Base-by-base conservation (phyloP, 2,329 filamentous ascomycete species). In the Fusarium sp. region DNA sequence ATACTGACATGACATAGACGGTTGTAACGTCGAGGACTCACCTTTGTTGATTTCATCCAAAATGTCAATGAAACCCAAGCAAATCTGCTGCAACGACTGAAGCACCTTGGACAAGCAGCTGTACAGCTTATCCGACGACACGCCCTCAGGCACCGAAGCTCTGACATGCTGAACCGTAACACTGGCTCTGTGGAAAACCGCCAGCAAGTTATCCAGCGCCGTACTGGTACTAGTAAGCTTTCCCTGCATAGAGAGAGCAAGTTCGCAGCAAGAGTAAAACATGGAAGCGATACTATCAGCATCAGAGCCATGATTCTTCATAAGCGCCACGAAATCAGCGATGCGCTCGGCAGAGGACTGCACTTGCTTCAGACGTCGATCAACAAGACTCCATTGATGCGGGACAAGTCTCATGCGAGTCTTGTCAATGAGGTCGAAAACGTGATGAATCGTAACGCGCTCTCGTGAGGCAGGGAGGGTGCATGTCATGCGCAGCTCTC, bases 21-120 rank as follows among this genome's bases (percentile, higher is more conserved):
- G 13, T 4, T 2, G 2, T 22, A 29, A 3, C 7, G 0, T 4
- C 13, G 1, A 10, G 10, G 25, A 22, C 36, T 31, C 0, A 42
- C 50, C 36, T 41, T 54, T 54, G 11, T 54, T 54, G 18, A 54
- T 42, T 14, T 54, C 50, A 31, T 54, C 50, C 15, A 54, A 2
- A 4, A 54, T 54, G 14, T 54, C 50, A 20, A 54, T 54, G 14
- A 54, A 54, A 0, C 50, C 50, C 11, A 54, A 2, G 0, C 50
- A 54, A 54, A 54, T 54, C 20, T 54, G 50, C 11, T 54, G 50
- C 25, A 54, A 29, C 0, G 50, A 54, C 36, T 42, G 50, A 18
- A 54, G 50, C 7, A 54, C 50, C 10, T 42, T 54, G 15, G 50
- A 42, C 25, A 54, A 11, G 4, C 50, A 54, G 2, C 50, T 31